Conservation (phyloP, 2,329 filamentous ascomycete genomes). For the Dactylellina sp. region DNA sequence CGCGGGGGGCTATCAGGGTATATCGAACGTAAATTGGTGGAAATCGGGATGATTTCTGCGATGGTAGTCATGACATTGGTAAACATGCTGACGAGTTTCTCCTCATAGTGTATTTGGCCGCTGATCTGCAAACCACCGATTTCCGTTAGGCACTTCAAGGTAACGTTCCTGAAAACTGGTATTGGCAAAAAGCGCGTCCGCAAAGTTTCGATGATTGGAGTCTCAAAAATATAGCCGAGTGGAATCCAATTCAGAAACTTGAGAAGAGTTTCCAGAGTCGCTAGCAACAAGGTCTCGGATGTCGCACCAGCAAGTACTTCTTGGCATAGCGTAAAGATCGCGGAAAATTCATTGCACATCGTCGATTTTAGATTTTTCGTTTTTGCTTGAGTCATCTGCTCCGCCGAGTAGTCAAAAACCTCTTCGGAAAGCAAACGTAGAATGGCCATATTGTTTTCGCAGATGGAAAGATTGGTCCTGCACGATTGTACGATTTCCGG, state of each 20-base stretch:
- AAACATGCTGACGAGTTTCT: conserved; percentile 98
- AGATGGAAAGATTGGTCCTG: conserved; percentile 93
- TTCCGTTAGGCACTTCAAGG: conserved; percentile 94
- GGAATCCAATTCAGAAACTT: conserved; percentile 99
- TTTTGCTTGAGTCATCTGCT: conserved; percentile 99
- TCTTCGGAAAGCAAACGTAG: conserved; percentile 94
- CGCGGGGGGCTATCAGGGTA: conserved; percentile 90
- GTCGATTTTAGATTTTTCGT: conserved; percentile 96
- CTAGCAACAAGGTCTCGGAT: conserved; percentile 88
- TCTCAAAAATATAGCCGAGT: conserved; percentile 98
- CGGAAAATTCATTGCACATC: conserved; percentile 98
- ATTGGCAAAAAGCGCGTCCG: conserved; percentile 91
- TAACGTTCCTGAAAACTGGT: conserved; percentile 95
- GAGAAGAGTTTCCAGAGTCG: conserved; percentile 94
- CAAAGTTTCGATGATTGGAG: conserved; percentile 91
- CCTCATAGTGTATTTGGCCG: conserved; percentile 80
- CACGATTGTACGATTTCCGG: conserved; percentile 99
- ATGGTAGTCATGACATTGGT: conserved; percentile 94
- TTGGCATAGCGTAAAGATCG: conserved; percentile 96
- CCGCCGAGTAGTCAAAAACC: conserved; percentile 98
- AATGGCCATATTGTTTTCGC: conserved; percentile 99
- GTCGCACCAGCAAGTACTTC: conserved; percentile 92
- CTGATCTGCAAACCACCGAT: conserved; percentile 93
- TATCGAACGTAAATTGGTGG: conserved; percentile 88
- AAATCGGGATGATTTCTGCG: conserved; percentile 89